phyloP scores from a whole-genome alignment of 495 filamentous ascomycete species.

The Aspergillus kassunensis region DNA sequence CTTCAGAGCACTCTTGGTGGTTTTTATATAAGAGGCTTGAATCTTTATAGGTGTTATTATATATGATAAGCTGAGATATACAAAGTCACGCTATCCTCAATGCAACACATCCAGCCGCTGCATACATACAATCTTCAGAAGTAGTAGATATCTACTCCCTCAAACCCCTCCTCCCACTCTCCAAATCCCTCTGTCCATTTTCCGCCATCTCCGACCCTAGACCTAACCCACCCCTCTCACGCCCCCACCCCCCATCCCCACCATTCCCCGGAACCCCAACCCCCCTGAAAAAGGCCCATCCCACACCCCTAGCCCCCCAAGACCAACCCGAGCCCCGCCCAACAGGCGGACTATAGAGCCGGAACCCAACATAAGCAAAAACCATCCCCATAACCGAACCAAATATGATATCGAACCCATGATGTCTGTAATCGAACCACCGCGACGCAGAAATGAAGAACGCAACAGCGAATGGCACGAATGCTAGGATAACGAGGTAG shows the following conservation, averaged over 20 bases:
- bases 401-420: slow-evolving; percentile 61
- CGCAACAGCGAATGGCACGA: slow-evolving; percentile 54
- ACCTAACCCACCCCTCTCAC: background rate
- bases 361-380: slow-evolving; percentile 54
- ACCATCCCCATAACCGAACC: slow-evolving; percentile 54
- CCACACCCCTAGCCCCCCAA: slow-evolving; percentile 42
- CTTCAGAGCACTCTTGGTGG: too few species aligned
- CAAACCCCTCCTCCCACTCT: slow-evolving; percentile 16
- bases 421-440: slow-evolving; percentile 60
- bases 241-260: slow-evolving; percentile 33
- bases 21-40: too few species aligned
- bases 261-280: slow-evolving; percentile 52
- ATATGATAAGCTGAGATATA: background rate
- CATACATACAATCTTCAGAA: too few species aligned
- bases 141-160: too few species aligned
- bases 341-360: slow-evolving; percentile 68
- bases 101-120: too few species aligned
- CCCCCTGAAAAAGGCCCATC: slow-evolving; percentile 55
- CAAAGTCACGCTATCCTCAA: background rate
- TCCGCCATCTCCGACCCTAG: background rate
- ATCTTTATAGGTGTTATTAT: too few species aligned
- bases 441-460: slow-evolving; percentile 60
- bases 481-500: slow-evolving; percentile 51
- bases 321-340: slow-evolving; percentile 53
- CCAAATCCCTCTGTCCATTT: slow-evolving; percentile 13